These are phyloP conservation scores for Lichenothelia convexa DNA, from an alignment of 495 filamentous ascomycete species.

Conservation along the genomic window DNA sequence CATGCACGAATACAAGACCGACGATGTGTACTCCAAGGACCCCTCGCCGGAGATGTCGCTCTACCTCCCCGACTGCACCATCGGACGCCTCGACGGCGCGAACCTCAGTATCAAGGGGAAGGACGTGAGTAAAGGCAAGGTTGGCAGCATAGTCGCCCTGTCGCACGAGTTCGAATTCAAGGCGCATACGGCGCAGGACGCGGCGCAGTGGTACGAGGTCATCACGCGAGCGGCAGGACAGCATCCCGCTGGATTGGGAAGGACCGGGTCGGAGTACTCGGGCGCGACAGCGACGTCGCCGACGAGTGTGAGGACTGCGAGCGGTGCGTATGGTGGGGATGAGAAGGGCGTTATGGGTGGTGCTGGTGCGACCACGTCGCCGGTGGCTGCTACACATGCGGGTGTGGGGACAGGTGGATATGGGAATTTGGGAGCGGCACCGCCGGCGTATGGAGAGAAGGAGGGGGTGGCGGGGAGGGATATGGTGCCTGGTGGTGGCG, in stretches of 20 bases:
- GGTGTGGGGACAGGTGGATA: no score
- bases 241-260: constrained; percentile 14
- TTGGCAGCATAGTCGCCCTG: constrained; percentile 40
- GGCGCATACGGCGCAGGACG: constrained; percentile 55
- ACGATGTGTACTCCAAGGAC: constrained; percentile 66
- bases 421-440: no score
- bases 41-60: constrained; percentile 72
- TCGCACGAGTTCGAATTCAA: constrained; percentile 49
- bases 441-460: not conserved
- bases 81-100: constrained; percentile 53
- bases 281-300: not conserved
- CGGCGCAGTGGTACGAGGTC: constrained; percentile 64
- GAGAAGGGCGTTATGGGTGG: no score
- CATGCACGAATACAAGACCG: constrained; percentile 90
- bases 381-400: no score
- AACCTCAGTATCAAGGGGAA: constrained; percentile 96
- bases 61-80: constrained; percentile 76
- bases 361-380: no score
- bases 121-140: constrained; percentile 46
- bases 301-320: not conserved
- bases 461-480: not conserved
- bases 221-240: constrained; percentile 28
- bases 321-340: no score
- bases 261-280: constrained; percentile 6
- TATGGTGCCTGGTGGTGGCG: not conserved